Base-by-base conservation (phyloP, 2,329 filamentous ascomycete species). In the Magnaporthiopsis rhizophila region DNA sequence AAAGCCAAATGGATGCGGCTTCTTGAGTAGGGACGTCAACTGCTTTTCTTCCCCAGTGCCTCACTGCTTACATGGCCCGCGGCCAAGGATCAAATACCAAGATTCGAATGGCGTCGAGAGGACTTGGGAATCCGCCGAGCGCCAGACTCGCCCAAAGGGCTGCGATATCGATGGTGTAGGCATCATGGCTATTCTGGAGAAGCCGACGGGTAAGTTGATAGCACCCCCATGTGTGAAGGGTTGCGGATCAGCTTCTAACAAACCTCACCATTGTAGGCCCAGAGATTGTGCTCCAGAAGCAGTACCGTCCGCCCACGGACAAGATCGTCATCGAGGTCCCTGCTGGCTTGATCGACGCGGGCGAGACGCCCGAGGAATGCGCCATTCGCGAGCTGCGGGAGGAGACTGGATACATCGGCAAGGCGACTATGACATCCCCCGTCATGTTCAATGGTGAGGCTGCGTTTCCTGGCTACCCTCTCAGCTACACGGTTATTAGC, bases 71-170 rank as follows among this genome's bases (percentile, higher is more conserved):
- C 15, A 65, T 67, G 38, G 68, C 68, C 30, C 64, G 5, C 6
- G 11, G 26, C 56, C 11, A 58, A 87, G 85, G 71, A 82, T 86
- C 67, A 83, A 80, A 45, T 92, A 91, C 73, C 77, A 79, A 64
- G 89, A 91, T 70, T 83, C 86, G 26, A 79, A 81, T 45, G 86
- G 85, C 68, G 76, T 78, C 21, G 73, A 77, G 0, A 81, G 89
- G 63, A 85, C 82, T 36, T 92, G 89, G 89, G 89, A 92, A 72
- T 89, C 86, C 0, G 87, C 87, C 21, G 86, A 90, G 74, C 84
- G 89, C n/a, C 81, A 81, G 36, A 91, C 89, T 0, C 83, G 89
- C 3, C 87, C 88, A 15, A 77, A 79, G 64, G 79, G 75, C 67
- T 80, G 80, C 65, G 83, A 85, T 45, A 86, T 91, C 63, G 89